Base-by-base conservation (phyloP, 495 filamentous ascomycete genomes). In the Penicillium canescens region DNA sequence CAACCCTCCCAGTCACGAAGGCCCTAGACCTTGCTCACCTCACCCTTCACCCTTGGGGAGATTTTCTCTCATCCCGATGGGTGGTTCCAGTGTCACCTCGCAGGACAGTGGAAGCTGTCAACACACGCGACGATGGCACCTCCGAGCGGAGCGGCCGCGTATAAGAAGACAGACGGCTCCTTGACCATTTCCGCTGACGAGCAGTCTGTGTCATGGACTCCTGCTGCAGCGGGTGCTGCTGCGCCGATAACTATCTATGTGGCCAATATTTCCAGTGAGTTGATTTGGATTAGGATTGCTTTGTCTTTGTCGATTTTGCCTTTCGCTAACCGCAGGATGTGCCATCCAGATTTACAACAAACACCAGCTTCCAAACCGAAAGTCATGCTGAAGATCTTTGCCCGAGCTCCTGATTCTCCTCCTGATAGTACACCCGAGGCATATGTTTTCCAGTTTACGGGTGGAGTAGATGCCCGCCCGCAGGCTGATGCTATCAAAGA, bases 151-250 rank as follows among this genome's bases (percentile, higher is more conserved):
- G 80, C 81, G 54, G 87, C 90, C 52, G 78, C 84, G 47, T 97
- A 93, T 80, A 98, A 96, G 76, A 98, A 98, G 79, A 92, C 93
- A 75, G 91, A 97, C 78, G 94, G 94, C 66, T 83, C 81, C 60
- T 78, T 98, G 65, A 81, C 81, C 42, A 74, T 96, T 45, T 79
- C 87, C 24, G 74, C 78, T 33, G 88, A 93, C 73, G 76, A 80
- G 52, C 79, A 78, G 56, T 83, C 82, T 34, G 79, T 98, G 40
- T 85, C 82, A 65, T 98, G 92, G 92, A 89, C 82, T 5, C 88
- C 92, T 1, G 64, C 62, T 5, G 69, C 61, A 3, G 74, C 81
- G 14, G 74, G 77, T 54, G 76, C 77, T 31, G 72, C 79, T 13
- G 77, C 71, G 26, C 77, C 80, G 16, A 69, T 97, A 34, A 86